Percentiles rank a stretch among this genome's conserved stretches.
Evolutionary conservation across 805 yeast genomes (phyloP).

Genomic region (Teunomyces gatunensis): DNA sequence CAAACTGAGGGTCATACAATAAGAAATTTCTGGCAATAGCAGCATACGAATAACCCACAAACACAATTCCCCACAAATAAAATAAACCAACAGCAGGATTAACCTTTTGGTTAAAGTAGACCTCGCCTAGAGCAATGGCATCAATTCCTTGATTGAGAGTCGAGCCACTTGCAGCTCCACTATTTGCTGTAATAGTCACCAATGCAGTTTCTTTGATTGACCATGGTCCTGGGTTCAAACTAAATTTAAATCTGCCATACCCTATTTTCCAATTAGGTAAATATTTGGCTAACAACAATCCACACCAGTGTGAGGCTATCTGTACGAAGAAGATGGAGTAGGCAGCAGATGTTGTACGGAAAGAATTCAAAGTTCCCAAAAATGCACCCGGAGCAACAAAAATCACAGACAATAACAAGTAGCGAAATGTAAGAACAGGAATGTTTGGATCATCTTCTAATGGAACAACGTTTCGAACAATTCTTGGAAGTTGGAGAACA

Average conservation of each 20-base stretch:
- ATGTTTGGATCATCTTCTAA: slow-evolving; percentile 23
- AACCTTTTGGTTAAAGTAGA: slow-evolving; percentile 38
- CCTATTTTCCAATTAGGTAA: slow-evolving; percentile 33
- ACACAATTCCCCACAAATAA: slow-evolving; percentile 25
- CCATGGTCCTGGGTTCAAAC: slow-evolving; percentile 54
- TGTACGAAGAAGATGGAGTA: slow-evolving; percentile 52
- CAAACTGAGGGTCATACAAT: slow-evolving; percentile 23
- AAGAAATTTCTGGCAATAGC: slow-evolving; percentile 23
- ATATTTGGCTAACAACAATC: slow-evolving; percentile 41
- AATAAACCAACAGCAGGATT: slow-evolving; percentile 25
- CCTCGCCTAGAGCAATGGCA: slow-evolving; percentile 45
- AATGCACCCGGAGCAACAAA: slow-evolving; percentile 42
- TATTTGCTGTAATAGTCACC: slow-evolving; percentile 49
- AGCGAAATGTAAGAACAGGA: slow-evolving; percentile 32
- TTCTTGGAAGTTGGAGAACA: slow-evolving; percentile 24
- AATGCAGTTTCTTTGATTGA: slow-evolving; percentile 51
- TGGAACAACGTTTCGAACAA: slow-evolving; percentile 31
- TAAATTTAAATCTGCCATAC: slow-evolving; percentile 23
- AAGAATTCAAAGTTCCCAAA: slow-evolving; percentile 37
- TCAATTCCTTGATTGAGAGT: slow-evolving; percentile 50
- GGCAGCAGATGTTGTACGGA: slow-evolving; percentile 41
- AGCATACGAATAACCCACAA: slow-evolving; percentile 25
- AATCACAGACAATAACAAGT: slow-evolving; percentile 29
- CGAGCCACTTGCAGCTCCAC: slow-evolving; percentile 34
- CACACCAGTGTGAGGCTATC: slow-evolving; percentile 44